Percentiles rank a stretch among this genome's conserved stretches.
Conservation (phyloP, 2,329 filamentous ascomycete genomes). For the Metarhizium sp. region DNA sequence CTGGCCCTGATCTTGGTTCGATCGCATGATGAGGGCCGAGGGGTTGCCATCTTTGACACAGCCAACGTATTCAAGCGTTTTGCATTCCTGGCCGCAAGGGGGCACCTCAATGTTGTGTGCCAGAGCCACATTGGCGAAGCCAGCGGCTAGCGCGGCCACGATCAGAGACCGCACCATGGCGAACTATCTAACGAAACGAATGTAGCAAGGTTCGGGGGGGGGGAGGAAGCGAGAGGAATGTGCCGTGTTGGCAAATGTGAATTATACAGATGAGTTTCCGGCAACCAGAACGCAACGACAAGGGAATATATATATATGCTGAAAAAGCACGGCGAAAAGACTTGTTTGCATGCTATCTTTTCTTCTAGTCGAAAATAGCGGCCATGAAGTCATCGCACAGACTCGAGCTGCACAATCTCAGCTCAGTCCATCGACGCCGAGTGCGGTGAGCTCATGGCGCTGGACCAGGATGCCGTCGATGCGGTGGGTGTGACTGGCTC, state of each 20-base stretch:
- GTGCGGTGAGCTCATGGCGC: not conserved
- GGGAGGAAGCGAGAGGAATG: not conserved
- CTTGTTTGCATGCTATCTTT: not conserved
- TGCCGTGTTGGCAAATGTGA: conserved; percentile 2
- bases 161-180: not conserved
- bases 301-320: too few species aligned
- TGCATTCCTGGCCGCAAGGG: conserved; percentile 32
- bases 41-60: conserved; percentile 33
- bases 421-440: not conserved
- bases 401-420: not conserved
- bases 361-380: not conserved
- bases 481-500: too few species aligned
- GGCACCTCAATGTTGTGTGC: conserved; percentile 35
- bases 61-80: conserved; percentile 37
- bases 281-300: too few species aligned
- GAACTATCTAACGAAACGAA: not conserved
- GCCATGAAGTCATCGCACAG: not conserved
- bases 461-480: not conserved
- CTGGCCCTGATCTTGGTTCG: conserved; percentile 22
- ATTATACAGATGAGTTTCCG: not conserved
- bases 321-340: too few species aligned
- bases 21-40: conserved; percentile 32
- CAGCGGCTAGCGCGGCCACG: conserved; percentile 27
- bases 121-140: conserved; percentile 23
- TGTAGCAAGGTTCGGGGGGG: not conserved